Evolutionary conservation across 768 basidiomycete species (phyloP), one percentile per base, ranked within the genome.

Genomic region (Suillus hirtellus): DNA sequence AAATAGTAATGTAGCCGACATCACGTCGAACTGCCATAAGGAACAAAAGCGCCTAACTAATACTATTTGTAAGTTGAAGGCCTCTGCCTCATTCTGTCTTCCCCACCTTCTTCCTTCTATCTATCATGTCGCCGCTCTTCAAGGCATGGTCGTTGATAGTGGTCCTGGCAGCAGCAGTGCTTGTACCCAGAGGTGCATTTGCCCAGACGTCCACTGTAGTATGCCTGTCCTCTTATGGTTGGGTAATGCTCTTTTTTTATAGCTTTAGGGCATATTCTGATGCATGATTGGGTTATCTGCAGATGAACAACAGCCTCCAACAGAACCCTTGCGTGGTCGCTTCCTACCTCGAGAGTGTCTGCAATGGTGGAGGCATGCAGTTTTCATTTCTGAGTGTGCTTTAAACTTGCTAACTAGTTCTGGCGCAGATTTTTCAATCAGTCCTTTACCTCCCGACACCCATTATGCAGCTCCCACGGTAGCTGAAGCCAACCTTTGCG

Each of bases 281-380:
- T 47, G 19, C 49, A 24, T 62, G 53, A 40, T 27, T 24, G 54
- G 54, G 21, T 34, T 8, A 17, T n/a, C 59, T 37, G 15, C 27
- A 75, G 73, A 73, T 76, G 74, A 14, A 56, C 55, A 86, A 86
- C 62, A 82, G 81, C 27, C 75, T 77, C 58, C 71, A 71, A 50
- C 78, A 85, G 64, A 81, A 72, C n/a, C 82, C 84, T 24, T 85
- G 84, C 65, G 53, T 76, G 17, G 71, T 85, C 24, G 72, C 82
- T 15, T 78, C 82, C 2, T 78, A 77, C 46, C 70, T 84, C 1
- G 68, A 81, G 44, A 74, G 79, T 24, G 76, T 76, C 0, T 85
- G 84, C 55, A 77, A 68, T 59, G 73, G 70, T 52, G 78, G 80
- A 42, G 68, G 82, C 84, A 63, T 63, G 82, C 74, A n/a, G 35